phyloP scores from a whole-genome alignment of 2,329 filamentous ascomycete species.

The Alternaria conjuncta region DNA sequence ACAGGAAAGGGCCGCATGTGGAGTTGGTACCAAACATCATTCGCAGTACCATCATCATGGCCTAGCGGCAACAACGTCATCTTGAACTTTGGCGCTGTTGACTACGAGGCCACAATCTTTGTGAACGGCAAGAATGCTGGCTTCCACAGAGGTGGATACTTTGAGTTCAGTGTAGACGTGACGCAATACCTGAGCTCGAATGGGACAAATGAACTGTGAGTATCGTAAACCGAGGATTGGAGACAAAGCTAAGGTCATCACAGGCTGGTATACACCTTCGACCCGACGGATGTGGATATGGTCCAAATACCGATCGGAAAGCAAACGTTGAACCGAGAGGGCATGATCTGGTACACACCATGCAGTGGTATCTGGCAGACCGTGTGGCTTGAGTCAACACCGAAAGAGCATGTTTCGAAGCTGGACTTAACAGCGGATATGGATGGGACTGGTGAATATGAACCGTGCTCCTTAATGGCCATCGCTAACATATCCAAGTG shows the following conservation, averaged over 20 bases:
- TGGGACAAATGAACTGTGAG: slow-evolving; percentile 62
- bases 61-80: slow-evolving; percentile 51
- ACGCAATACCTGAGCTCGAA: slow-evolving; percentile 54
- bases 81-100: slow-evolving; percentile 66
- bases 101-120: slow-evolving; percentile 65
- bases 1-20: slow-evolving; percentile 48
- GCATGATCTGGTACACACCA: slow-evolving; percentile 72
- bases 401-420: slow-evolving; percentile 62
- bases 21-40: slow-evolving; percentile 60
- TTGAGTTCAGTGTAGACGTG: slow-evolving; percentile 65
- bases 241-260: neutral
- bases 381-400: slow-evolving; percentile 73
- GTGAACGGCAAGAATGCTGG: slow-evolving; percentile 62
- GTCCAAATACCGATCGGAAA: slow-evolving; percentile 71
- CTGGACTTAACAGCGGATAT: slow-evolving; percentile 63
- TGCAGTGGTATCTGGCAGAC: slow-evolving; percentile 78
- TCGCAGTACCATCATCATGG: slow-evolving; percentile 59
- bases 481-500: slow-evolving; percentile 51
- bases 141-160: slow-evolving; percentile 67
- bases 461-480: neutral
- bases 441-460: slow-evolving; percentile 38
- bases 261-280: slow-evolving; percentile 69
- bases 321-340: slow-evolving; percentile 62
- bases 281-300: slow-evolving; percentile 66
- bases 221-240: neutral